Evolutionary conservation across 306 rosid species (phyloP).

Genomic region (Citrullus mucosospermus): DNA sequence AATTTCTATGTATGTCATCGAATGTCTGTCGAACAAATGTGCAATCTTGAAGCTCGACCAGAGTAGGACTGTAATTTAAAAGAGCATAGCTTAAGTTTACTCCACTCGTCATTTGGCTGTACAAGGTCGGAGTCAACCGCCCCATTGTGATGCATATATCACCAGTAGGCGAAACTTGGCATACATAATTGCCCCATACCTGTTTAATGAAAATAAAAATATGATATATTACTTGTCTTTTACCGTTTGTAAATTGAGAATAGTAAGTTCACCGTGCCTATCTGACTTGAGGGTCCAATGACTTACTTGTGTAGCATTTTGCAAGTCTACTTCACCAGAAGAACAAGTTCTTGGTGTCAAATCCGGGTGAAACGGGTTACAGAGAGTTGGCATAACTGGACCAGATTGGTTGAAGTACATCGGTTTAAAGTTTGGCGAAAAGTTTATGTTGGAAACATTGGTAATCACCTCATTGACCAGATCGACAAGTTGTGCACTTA

Average conservation of each 20-base stretch:
- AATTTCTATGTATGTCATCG: conserved; percentile 14
- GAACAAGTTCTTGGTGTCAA: conserved; percentile 34
- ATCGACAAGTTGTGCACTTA: conserved; percentile 26
- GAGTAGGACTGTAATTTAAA: conserved; percentile 22
- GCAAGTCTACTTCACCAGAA: conserved; percentile 24
- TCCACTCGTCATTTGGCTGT: conserved; percentile 26
- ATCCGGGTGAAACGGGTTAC: conserved; percentile 43
- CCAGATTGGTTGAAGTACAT: conserved; percentile 64
- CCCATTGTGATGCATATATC: conserved; percentile 43
- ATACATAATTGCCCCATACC: conserved; percentile 37
- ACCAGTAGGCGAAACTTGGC: conserved; percentile 20
- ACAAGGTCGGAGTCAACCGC: conserved; percentile 40
- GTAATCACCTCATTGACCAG: conserved; percentile 30
- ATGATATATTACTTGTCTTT: background rate
- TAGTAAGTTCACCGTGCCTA: background rate
- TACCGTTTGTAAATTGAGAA: background rate
- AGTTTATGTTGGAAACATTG: conserved; percentile 35
- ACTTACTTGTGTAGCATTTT: conserved; percentile 36
- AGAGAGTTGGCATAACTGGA: conserved; percentile 39
- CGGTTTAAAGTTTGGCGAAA: conserved; percentile 19
- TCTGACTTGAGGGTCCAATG: background rate
- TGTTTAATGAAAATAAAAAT: background rate
- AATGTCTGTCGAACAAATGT: conserved; percentile 35
- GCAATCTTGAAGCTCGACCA: conserved; percentile 43
- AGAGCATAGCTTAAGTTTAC: conserved; percentile 25